Evolutionary conservation across 2,329 filamentous ascomycete genomes (phyloP).

Genomic region (Pyrenochaeta sp.): DNA sequence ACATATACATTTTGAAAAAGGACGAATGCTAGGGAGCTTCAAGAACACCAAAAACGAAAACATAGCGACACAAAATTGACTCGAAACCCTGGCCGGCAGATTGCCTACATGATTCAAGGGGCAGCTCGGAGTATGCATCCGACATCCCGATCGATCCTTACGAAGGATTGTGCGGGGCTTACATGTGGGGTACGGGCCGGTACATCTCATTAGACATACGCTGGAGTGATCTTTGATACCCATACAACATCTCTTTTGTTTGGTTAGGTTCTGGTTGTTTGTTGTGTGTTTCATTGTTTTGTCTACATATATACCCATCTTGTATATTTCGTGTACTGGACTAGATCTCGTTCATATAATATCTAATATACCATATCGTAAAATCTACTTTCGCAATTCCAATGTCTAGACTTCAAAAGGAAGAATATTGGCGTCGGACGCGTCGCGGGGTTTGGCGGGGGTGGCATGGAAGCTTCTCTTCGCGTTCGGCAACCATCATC

Average conservation of each 20-base stretch:
- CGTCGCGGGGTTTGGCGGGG: slow-evolving; percentile 7
- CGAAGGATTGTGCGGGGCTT: slow-evolving; percentile 14
- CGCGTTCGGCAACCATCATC: slow-evolving; percentile 19
- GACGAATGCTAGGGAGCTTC: not conserved
- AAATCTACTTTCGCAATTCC: not conserved
- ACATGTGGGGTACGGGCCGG: slow-evolving; percentile 8
- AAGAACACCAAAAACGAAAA: not conserved
- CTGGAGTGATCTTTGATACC: slow-evolving; percentile 11
- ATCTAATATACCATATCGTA: not conserved
- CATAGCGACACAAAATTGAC: not conserved
- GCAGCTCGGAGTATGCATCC: slow-evolving; percentile 8
- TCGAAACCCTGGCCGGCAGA: not conserved
- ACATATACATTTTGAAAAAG: not conserved
- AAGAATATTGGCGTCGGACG: not conserved
- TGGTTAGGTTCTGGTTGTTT: not conserved
- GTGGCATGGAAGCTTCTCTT: not conserved
- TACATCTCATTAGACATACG: slow-evolving; percentile 1
- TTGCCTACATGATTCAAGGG: slow-evolving; percentile 1
- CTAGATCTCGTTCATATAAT: not conserved
- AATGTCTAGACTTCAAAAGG: not conserved
- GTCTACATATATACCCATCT: slow-evolving; percentile 3
- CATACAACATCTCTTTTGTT: slow-evolving; percentile 14
- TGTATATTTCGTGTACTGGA: not conserved
- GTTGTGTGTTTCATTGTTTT: slow-evolving; percentile 1
- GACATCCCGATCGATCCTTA: slow-evolving; percentile 7